Evolutionary conservation across 345 rosid species (phyloP).

Genomic region (Acer saccharum): DNA sequence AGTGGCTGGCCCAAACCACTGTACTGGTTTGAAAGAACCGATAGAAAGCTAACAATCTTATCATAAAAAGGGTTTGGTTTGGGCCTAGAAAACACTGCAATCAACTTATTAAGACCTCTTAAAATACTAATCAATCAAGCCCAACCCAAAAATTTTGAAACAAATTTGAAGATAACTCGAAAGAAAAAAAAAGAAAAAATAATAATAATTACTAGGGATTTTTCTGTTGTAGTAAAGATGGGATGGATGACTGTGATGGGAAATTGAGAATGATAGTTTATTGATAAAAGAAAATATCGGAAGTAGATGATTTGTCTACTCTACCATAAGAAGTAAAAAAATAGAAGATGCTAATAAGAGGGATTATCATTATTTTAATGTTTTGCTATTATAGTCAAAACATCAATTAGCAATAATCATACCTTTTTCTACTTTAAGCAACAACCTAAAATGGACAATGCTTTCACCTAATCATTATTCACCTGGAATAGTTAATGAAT

Average conservation of each 20-base stretch:
- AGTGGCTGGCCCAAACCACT: background rate
- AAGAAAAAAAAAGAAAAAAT: too few relatives aligned
- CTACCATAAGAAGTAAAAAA: too few relatives aligned
- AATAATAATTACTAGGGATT: background rate
- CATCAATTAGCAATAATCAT: background rate
- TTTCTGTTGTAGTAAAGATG: background rate
- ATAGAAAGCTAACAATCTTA: background rate
- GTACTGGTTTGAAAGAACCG: background rate
- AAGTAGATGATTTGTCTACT: too few relatives aligned
- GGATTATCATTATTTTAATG: background rate
- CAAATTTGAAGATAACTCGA: background rate
- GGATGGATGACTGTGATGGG: background rate
- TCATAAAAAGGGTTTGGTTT: background rate
- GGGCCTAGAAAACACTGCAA: background rate
- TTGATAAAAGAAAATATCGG: background rate
- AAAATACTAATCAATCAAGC: background rate
- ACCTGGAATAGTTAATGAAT: background rate
- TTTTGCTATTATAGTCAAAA: background rate
- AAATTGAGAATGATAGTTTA: background rate
- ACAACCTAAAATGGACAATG: background rate
- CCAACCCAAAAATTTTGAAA: background rate
- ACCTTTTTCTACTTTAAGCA: constrained; percentile 5
- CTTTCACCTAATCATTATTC: background rate
- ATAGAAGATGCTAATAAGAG: too few relatives aligned
- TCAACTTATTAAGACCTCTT: background rate